These are phyloP conservation scores for Aspergillus affinis DNA, from an alignment of 495 filamentous ascomycete genomes.

Conservation along the genomic window DNA sequence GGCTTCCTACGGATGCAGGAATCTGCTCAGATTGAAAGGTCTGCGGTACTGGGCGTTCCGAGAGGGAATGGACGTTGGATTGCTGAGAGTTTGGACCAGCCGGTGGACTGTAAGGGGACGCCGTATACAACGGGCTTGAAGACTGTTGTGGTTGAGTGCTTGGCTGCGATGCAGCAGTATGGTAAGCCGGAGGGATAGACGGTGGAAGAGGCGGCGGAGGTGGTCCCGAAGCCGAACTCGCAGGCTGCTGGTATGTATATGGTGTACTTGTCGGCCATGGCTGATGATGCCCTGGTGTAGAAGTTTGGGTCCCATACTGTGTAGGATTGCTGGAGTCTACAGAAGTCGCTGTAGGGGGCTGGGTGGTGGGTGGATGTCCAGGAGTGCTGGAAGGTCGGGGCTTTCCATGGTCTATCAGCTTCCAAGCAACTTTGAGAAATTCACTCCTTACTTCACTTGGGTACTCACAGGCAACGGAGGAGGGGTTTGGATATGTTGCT, in stretches of 20 bases:
- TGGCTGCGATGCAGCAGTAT: constrained; percentile 24
- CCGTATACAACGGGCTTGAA: constrained; percentile 16
- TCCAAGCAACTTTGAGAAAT: background rate
- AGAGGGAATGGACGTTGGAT: background rate
- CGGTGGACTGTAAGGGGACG: constrained; percentile 5
- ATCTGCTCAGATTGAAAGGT: constrained; percentile 23
- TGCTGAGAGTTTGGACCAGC: constrained; percentile 9
- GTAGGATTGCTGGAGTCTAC: constrained; percentile 21
- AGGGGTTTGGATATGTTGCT: constrained; percentile 31
- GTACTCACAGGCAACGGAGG: constrained; percentile 50
- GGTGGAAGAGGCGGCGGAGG: constrained; percentile 43
- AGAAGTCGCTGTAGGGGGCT: constrained; percentile 16
- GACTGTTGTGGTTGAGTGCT: constrained; percentile 24
- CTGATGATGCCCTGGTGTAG: constrained; percentile 19
- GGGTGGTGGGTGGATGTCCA: constrained; percentile 25
- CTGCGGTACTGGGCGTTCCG: constrained; percentile 9
- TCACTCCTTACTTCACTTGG: background rate
- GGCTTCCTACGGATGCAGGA: constrained; percentile 18
- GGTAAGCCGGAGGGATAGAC: constrained; percentile 39
- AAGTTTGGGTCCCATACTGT: constrained; percentile 16
- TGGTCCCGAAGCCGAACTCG: constrained; percentile 14
- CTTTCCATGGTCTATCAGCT: constrained; percentile 17
- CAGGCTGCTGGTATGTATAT: constrained; percentile 25
- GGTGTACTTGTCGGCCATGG: constrained; percentile 26
- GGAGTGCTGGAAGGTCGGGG: constrained; percentile 42